Evolutionary conservation across 2,329 filamentous ascomycete genomes (phyloP), one percentile per base, ranked within the genome.

Genomic region (Trichoderma simmonsii): DNA sequence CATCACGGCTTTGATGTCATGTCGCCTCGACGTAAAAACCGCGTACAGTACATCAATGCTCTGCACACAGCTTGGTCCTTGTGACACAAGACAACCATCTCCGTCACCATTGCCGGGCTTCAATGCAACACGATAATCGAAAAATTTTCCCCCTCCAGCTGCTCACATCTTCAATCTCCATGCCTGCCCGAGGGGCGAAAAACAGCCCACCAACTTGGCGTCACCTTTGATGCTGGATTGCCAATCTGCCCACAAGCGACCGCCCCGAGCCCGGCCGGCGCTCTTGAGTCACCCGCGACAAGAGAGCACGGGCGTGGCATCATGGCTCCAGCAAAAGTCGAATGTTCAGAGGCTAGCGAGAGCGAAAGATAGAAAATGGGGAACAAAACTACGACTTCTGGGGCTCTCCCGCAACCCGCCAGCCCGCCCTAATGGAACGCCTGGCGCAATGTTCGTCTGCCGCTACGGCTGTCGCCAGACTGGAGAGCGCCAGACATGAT

Each of bases 161-260:
- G 32, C 32, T 51, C n/a, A 30, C 28, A 39, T 70, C 28, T 54
- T 7, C 6, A 34, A 43, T 26, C 34, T 24, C 39, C 65, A 70
- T 64, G 39, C n/a, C 39, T 63, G 59, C 65, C 65, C 71, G 68
- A 72, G 71, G 71, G 71, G 71, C 64, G 59, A 69, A 72, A 72
- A 72, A 70, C 39, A 63, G 71, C 71, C 71, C 71, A 72, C 71
- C 71, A 72, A 32, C n/a, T 60, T 63, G 51, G 48, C 61, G 61
- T 61, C 39, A 54, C 59, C 59, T 54, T 70, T 26, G 28, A 21
- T 39, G 36, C 36, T 18, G 36, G 36, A 39, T 39, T 60, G 66
- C 60, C 57, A 72, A 72, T 72, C 71, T 63, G 71, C 39, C 65
- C 56, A 72, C 48, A 61, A 62, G 66, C 66, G 57, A 24, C 39